A percentile compares a stretch with the other conserved stretches of the same genome.
These are phyloP conservation scores for Phaeophleospora eucalypticola DNA, from an alignment of 2,329 filamentous ascomycete species.

Conservation along the genomic window DNA sequence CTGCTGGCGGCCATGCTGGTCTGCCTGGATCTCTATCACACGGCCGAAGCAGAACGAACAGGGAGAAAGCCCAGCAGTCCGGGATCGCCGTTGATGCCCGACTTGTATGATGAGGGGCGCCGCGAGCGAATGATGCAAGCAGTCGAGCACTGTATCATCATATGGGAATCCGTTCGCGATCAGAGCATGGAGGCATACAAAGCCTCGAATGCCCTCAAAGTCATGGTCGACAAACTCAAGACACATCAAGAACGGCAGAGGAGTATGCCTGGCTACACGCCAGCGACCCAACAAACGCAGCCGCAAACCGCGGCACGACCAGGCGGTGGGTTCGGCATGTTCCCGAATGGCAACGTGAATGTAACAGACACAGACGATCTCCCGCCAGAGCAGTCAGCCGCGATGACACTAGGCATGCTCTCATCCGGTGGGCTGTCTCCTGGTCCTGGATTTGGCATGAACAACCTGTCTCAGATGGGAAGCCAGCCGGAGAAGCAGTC, in stretches of 20 bases:
- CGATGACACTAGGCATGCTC: constrained; percentile 67
- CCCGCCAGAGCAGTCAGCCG: constrained; percentile 59
- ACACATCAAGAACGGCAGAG: constrained; percentile 35
- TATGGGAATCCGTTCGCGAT: constrained; percentile 76
- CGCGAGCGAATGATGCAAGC: constrained; percentile 71
- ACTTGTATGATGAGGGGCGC: constrained; percentile 42
- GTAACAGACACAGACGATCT: constrained; percentile 52
- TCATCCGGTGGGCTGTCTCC: constrained; percentile 59
- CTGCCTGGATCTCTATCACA: constrained; percentile 74
- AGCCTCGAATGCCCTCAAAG: constrained; percentile 71
- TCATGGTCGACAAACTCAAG: constrained; percentile 78
- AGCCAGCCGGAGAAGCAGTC: constrained; percentile 12
- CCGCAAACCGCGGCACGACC: constrained; percentile 2
- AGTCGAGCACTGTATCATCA: constrained; percentile 67
- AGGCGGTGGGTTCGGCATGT: constrained; percentile 27
- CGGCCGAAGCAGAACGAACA: constrained; percentile 44
- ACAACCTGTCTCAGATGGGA: constrained; percentile 13
- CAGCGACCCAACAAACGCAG: constrained; percentile 9
- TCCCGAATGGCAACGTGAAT: constrained; percentile 28
- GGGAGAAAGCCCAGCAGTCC: constrained; percentile 29
- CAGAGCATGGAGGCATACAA: constrained; percentile 87
- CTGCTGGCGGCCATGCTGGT: constrained; percentile 81
- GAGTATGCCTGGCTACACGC: constrained; percentile 9
- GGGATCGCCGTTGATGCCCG: constrained; percentile 28
- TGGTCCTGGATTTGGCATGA: constrained; percentile 21